A percentile compares a stretch with the other conserved stretches of the same genome.
These are phyloP conservation scores for Mediolabrus comicus DNA, from an alignment of 108 stramenopile genomes.

Conservation along the genomic window DNA sequence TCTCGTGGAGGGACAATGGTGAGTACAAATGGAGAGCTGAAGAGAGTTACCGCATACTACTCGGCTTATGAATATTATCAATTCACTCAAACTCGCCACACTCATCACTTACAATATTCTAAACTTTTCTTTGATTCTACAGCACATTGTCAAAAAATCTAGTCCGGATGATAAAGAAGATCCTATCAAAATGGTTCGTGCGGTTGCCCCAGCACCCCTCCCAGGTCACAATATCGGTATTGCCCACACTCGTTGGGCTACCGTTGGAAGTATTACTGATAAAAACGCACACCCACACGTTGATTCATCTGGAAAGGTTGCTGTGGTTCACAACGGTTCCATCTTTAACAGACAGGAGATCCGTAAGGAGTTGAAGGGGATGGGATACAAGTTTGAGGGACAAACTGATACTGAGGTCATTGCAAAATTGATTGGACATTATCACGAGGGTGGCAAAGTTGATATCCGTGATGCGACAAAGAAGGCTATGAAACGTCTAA, in stretches of 20 bases:
- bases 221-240: slow-evolving; percentile 70
- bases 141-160: slow-evolving; percentile 73
- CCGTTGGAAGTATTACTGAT: slow-evolving; percentile 85
- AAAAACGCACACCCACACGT: slow-evolving; percentile 86
- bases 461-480: slow-evolving; percentile 56
- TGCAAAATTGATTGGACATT: slow-evolving; percentile 73
- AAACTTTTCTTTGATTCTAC: slow-evolving; percentile 2
- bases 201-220: slow-evolving; percentile 24
- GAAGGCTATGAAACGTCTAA: slow-evolving; percentile 63
- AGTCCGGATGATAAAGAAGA: slow-evolving; percentile 65
- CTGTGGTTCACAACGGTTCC: slow-evolving; percentile 89
- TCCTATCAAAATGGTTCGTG: slow-evolving; percentile 67
- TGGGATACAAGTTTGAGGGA: slow-evolving; percentile 68
- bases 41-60: background rate
- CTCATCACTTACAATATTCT: background rate
- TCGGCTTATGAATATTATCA: background rate
- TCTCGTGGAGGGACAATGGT: slow-evolving; percentile 27
- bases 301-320: slow-evolving; percentile 67
- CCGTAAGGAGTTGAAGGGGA: slow-evolving; percentile 56
- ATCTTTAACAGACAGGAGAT: slow-evolving; percentile 78
- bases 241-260: slow-evolving; percentile 93
- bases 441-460: slow-evolving; percentile 23
- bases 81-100: background rate
- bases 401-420: slow-evolving; percentile 93
- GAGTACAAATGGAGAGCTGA: slow-evolving; percentile 1